These are phyloP conservation scores for Neocatenulostroma microsporum DNA, from an alignment of 2,329 filamentous ascomycete species.

Conservation along the genomic window DNA sequence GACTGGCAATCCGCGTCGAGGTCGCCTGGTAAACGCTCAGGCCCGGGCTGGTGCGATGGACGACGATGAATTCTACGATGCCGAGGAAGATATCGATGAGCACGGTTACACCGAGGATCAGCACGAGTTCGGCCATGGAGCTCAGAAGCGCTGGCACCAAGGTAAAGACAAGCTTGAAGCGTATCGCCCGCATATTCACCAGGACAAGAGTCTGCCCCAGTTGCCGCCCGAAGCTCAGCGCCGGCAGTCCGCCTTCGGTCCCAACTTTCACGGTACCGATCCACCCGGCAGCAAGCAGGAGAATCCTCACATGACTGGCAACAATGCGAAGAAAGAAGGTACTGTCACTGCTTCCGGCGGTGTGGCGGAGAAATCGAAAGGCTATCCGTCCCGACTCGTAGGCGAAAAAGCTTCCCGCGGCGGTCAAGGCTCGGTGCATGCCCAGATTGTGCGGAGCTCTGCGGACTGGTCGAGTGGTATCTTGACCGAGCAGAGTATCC, in stretches of 20 bases:
- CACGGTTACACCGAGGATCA: conserved; percentile 27
- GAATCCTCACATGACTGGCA: conserved; percentile 26
- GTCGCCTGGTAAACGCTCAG: conserved; percentile 14
- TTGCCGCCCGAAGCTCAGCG: conserved; percentile 6
- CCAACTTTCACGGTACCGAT: not conserved
- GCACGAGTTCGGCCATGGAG: conserved; percentile 22
- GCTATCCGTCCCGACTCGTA: conserved; percentile 19
- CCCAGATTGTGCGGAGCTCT: conserved; percentile 82
- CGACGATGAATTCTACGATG: conserved; percentile 22
- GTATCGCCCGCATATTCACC: conserved; percentile 7
- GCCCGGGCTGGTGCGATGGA: conserved; percentile 7
- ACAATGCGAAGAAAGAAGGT: conserved; percentile 27
- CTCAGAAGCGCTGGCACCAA: conserved; percentile 16
- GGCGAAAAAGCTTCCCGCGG: conserved; percentile 11
- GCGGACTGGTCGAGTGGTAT: conserved; percentile 93
- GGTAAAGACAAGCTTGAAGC: conserved; percentile 7
- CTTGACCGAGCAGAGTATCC: conserved; percentile 72
- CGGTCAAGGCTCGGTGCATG: conserved; percentile 64
- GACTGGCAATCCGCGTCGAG: conserved; percentile 39
- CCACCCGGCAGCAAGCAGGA: conserved; percentile 23
- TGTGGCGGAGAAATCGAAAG: conserved; percentile 23
- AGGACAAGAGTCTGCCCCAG: conserved; percentile 6
- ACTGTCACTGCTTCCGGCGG: conserved; percentile 26
- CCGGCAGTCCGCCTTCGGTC: not conserved
- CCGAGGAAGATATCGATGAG: conserved; percentile 22